Evolutionary conservation across 2,329 filamentous ascomycete genomes (phyloP), one percentile per base, ranked within the genome.

Genomic region (Nannizzia gypsea): DNA sequence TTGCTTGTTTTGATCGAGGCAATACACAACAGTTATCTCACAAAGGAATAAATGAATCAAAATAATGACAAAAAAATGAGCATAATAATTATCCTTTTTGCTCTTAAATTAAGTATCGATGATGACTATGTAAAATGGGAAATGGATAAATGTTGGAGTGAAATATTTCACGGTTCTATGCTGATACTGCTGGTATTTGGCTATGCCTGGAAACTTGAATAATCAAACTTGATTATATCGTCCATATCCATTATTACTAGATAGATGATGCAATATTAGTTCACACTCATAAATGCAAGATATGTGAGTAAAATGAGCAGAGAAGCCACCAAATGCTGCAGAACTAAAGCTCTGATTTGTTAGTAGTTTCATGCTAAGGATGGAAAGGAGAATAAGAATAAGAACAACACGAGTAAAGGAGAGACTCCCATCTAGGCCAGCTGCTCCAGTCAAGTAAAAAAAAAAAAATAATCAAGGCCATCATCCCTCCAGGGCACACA

Each of bases 41-140:
- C 9, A 56, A 44, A 57, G 34, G 38, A 57, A 57, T 57, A 44
- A 57, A 57, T 54, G 55, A 57, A 57, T 57, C 38, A 44, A 36
- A 57, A 38, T 20, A 57, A 44, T 57, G 55, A 54, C 48, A 54
- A 54, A 54, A 54, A 54, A 54, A 54, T 54, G 26, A 54, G 48
- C 48, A 54, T 54, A 54, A 54, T 54, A 54, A 8, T 36, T 15
- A 24, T 17, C 20, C 17, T 36, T 34, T 31, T 34, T 54, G 5
- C 26, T 54, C 48, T 20, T 15, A n/a, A 6, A 46, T 2, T 3
- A 48, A 48, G 2, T 48, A 17, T 13, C 44, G 3, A 13, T 36
- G 31, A 11, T 13, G 9, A 6, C 31, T 36, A 13, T 36, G 31
- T 36, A 36, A 36, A 11, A 36, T 34, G 31, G 6, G n/a, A n/a